These are phyloP conservation scores for Ceratocystis alfenasii DNA, from an alignment of 2,329 filamentous ascomycete genomes.

Conservation along the genomic window DNA sequence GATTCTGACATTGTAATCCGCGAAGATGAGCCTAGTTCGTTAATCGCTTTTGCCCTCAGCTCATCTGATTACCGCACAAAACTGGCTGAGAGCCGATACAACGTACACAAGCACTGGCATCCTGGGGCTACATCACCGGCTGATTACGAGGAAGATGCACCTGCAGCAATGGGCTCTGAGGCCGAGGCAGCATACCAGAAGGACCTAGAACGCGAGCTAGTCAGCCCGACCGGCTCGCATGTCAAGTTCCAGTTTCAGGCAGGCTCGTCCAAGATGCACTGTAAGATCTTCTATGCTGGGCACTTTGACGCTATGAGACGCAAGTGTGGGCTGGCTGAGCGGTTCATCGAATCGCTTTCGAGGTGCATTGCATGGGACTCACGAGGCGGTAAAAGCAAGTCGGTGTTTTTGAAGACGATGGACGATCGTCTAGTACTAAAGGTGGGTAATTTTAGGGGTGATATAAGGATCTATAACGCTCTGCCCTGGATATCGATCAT, in stretches of 20 bases:
- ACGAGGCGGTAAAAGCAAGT: slow-evolving; percentile 95
- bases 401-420: slow-evolving; percentile 88
- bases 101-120: slow-evolving; percentile 20
- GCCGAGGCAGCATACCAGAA: slow-evolving; percentile 44
- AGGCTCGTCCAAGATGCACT: slow-evolving; percentile 86
- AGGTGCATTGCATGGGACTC: slow-evolving; percentile 97
- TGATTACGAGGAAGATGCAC: slow-evolving; percentile 16
- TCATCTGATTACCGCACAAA: slow-evolving; percentile 80
- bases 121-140: slow-evolving; percentile 1
- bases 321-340: slow-evolving; percentile 85
- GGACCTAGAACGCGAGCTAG: slow-evolving; percentile 68
- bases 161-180: slow-evolving; percentile 15
- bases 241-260: slow-evolving; percentile 93
- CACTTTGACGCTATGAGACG: slow-evolving; percentile 90
- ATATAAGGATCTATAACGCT: no score
- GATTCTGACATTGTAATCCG: slow-evolving; percentile 95
- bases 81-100: slow-evolving; percentile 47
- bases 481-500: not conserved
- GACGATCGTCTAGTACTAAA: slow-evolving; percentile 92
- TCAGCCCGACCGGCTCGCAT: slow-evolving; percentile 78
- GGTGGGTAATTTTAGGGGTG: slow-evolving; percentile 27
- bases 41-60: slow-evolving; percentile 84
- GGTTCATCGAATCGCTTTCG: slow-evolving; percentile 89
- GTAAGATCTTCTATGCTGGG: slow-evolving; percentile 97
- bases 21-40: slow-evolving; percentile 91